A percentile compares a stretch with the other conserved stretches of the same genome.
phyloP scores from a whole-genome alignment of 2,329 filamentous ascomycete genomes.

The Sporothrix pallida region DNA sequence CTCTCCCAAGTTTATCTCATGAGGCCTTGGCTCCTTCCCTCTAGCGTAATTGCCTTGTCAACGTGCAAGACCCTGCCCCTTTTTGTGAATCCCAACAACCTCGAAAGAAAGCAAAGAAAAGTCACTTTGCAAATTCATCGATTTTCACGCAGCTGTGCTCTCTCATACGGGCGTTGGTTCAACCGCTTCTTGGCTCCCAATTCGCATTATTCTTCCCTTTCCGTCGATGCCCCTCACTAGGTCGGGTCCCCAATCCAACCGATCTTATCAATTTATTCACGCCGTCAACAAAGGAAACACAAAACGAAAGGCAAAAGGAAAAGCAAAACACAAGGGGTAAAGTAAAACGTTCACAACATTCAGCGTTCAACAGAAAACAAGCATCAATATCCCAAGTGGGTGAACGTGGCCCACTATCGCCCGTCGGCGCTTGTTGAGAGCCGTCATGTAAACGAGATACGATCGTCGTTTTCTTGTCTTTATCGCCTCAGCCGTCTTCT shows the following conservation, averaged over 20 bases:
- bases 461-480: not conserved
- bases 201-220: not conserved
- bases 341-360: too few relatives aligned
- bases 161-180: not conserved
- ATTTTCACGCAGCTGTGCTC: not conserved
- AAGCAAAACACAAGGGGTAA: not conserved
- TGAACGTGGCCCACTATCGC: not conserved
- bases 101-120: not conserved
- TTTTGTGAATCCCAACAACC: not conserved
- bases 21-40: not conserved
- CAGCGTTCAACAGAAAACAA: not conserved
- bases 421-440: not conserved
- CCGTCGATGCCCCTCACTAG: not conserved
- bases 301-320: not conserved
- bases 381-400: not conserved
- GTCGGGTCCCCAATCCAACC: conserved; percentile 14
- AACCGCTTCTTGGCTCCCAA: not conserved
- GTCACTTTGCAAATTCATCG: not conserved
- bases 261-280: conserved; percentile 1
- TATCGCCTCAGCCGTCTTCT: not conserved
- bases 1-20: not conserved
- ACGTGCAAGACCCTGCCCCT: not conserved
- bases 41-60: not conserved
- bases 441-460: not conserved
- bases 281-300: not conserved